Base-by-base conservation (phyloP, 306 rosid species). In the Adenanthera pavonina region DNA sequence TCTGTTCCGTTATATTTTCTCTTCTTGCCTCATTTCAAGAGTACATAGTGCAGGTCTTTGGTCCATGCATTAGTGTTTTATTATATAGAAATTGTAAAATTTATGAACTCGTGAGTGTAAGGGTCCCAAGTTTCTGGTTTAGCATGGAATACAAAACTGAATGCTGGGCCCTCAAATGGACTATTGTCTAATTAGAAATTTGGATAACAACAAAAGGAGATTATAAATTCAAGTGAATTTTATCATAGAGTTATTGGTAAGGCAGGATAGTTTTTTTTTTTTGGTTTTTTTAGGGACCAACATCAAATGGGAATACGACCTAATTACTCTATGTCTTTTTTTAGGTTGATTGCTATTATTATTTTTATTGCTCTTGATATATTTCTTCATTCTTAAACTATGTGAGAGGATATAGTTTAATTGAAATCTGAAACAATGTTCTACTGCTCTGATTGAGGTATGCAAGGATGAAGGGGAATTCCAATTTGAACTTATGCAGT, bases 91-190 rank as follows among this genome's bases (percentile, higher is more conserved):
- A 52, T 19, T 72, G 36, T 17, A 51, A 14, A 43, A 52, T 38
- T 49, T 51, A 77, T 77, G 69, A 52, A 35, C 53, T 61, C 71
- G 15, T 14, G 52, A 34, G 43, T 38, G 33, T 12, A 17, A 25
- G 54, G 20, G 60, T 35, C 59, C 43, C 72, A 38, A 71, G 60
- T 17, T 81, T 65, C 52, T 71, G 74, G 65, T 85, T 51, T 72
- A 77, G 40, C 52, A 53, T 54, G 52, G 60, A 76, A 1, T 40
- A 49, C n/a, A 40, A n/a, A 62, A 76, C 57, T 70, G 44, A 68
- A 75, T 56, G 60, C 47, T 79, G 36, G 36, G 47, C 38, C 9
- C 43, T 35, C 78, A 67, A 44, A 57, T 57, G 60, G 57, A 56
- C 9, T 51, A n/a, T 5, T 5, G 69, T 61, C 64, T 57, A 5